Evolutionary conservation across 306 rosid species (phyloP).

Genomic region (Oxytropis ochrocephala): DNA sequence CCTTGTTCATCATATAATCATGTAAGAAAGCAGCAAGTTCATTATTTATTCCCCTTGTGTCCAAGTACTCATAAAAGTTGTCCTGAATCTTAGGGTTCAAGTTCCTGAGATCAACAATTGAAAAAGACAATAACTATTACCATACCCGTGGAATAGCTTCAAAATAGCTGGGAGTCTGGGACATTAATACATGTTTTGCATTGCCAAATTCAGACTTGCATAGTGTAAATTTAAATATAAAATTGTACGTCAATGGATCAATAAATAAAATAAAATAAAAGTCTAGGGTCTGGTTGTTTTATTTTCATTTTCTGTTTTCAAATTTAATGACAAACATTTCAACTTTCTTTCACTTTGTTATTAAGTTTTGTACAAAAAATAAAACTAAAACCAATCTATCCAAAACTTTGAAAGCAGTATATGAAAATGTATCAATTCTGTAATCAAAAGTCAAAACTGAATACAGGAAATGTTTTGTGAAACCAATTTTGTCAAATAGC

Average conservation of each 20-base stretch:
- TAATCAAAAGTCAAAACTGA: neutral
- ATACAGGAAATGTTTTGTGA: neutral
- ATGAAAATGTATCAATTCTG: neutral
- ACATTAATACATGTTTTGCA: neutral
- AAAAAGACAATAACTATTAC: slow-evolving; percentile 6
- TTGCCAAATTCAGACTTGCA: neutral
- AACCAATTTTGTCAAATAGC: neutral
- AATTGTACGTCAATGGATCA: neutral
- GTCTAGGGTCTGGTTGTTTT: neutral
- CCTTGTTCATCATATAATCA: slow-evolving; percentile 75
- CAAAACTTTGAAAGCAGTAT: neutral
- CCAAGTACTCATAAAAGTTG: slow-evolving; percentile 46
- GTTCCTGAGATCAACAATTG: slow-evolving; percentile 38
- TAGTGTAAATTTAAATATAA: neutral
- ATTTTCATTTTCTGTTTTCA: neutral
- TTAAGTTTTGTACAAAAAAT: neutral
- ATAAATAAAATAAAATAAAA: neutral
- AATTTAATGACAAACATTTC: neutral
- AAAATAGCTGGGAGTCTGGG: neutral
- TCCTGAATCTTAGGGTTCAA: slow-evolving; percentile 46
- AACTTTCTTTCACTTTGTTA: neutral
- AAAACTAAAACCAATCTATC: neutral
- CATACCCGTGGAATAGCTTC: slow-evolving; percentile 7
- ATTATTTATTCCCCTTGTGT: slow-evolving; percentile 52
- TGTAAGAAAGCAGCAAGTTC: slow-evolving; percentile 68